Evolutionary conservation across 2,329 filamentous ascomycete genomes (phyloP).

Genomic region (Penicillium sp.): DNA sequence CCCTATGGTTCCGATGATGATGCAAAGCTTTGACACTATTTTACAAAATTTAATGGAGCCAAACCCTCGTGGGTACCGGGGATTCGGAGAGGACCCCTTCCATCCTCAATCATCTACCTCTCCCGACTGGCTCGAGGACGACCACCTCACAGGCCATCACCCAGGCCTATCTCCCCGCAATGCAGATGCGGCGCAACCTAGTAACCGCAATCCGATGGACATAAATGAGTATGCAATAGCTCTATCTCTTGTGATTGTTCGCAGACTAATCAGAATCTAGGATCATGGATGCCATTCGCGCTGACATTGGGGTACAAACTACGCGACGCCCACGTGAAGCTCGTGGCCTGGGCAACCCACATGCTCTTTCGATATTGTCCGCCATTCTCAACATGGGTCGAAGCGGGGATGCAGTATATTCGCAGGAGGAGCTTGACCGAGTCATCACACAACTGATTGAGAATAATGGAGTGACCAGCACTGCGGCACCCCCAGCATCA

Average conservation of each 20-base stretch:
- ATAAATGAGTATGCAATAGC: slow-evolving; percentile 48
- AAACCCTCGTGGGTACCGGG: slow-evolving; percentile 8
- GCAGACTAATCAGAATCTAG: slow-evolving; percentile 19
- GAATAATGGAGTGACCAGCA: slow-evolving; percentile 63
- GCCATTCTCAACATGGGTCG: slow-evolving; percentile 41
- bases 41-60: slow-evolving; percentile 46
- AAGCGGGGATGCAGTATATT: slow-evolving; percentile 81
- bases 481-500: slow-evolving; percentile 78
- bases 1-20: slow-evolving; percentile 32
- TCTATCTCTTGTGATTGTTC: neutral
- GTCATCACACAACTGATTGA: slow-evolving; percentile 90
- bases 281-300: slow-evolving; percentile 31
- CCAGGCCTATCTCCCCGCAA: slow-evolving; percentile 51
- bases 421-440: slow-evolving; percentile 84
- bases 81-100: slow-evolving; percentile 9
- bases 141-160: slow-evolving; percentile 14
- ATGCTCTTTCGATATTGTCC: slow-evolving; percentile 50
- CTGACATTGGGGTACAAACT: slow-evolving; percentile 18
- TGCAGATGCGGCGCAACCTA: slow-evolving; percentile 51
- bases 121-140: slow-evolving; percentile 12
- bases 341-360: slow-evolving; percentile 20
- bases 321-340: slow-evolving; percentile 16
- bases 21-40: slow-evolving; percentile 46
- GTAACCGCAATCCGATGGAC: slow-evolving; percentile 48
- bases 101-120: slow-evolving; percentile 8